phyloP scores from a whole-genome alignment of 306 rosid genomes.

The Cucurbita ficifolia region DNA sequence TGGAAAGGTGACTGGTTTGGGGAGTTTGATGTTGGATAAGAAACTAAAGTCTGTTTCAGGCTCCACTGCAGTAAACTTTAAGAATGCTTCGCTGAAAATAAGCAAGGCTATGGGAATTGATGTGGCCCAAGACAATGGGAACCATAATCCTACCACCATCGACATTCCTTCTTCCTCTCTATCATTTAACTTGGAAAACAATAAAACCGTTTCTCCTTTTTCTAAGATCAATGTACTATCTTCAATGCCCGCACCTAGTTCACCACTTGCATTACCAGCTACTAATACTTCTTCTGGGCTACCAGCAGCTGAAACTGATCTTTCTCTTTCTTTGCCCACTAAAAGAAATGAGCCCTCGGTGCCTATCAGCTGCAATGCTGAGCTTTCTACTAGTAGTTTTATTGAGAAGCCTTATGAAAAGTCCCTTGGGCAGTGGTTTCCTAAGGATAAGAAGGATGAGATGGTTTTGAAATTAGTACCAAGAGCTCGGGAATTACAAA shows the following conservation, averaged over 20 bases:
- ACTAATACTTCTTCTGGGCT: conserved; percentile 18
- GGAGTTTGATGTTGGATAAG: conserved; percentile 60
- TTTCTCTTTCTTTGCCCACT: conserved; percentile 61
- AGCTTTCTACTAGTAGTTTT: conserved; percentile 24
- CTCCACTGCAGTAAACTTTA: conserved; percentile 45
- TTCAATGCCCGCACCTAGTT: conserved; percentile 5
- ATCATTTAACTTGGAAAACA: conserved; percentile 28
- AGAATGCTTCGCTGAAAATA: conserved; percentile 54
- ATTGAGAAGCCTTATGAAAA: conserved; percentile 42
- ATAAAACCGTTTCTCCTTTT: conserved; percentile 19
- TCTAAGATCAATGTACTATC: conserved; percentile 11
- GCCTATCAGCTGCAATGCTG: conserved; percentile 29
- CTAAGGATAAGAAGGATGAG: conserved; percentile 67
- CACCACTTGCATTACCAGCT: conserved; percentile 5
- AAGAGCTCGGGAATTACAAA: conserved; percentile 56
- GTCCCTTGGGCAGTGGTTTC: conserved; percentile 44
- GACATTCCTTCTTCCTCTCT: conserved; percentile 26
- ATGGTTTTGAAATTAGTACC: conserved; percentile 63
- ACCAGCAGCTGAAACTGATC: conserved; percentile 47
- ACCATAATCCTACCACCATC: conserved; percentile 26
- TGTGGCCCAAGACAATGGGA: conserved; percentile 35
- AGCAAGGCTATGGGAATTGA: conserved; percentile 58
- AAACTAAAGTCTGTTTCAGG: conserved; percentile 58
- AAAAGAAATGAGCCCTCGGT: conserved; percentile 20
- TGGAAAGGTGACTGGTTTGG: conserved; percentile 50